Base-by-base conservation (phyloP, 2,329 filamentous ascomycete species). In the Monosporascus sp. region DNA sequence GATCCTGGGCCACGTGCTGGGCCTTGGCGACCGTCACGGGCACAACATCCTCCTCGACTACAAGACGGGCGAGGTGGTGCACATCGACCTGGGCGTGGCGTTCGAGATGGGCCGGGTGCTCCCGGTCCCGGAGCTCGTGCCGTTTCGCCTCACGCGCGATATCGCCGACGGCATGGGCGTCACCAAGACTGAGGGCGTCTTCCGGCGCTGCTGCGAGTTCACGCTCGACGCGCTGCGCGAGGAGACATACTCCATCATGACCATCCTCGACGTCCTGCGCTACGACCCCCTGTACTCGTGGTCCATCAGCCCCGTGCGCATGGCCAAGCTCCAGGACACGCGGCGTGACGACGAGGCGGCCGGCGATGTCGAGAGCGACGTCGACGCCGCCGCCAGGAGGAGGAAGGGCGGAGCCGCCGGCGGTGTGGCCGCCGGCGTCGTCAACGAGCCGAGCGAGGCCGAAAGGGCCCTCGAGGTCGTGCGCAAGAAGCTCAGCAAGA, bases 171-270 rank as follows among this genome's bases (percentile, higher is more conserved):
- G 90, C 25, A 97, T 99, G 89, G 94, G 94, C 27, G 88, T 96
- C 60, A 95, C 90, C 3, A 90, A 89, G 64, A 96, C 92, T 0
- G 95, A 99, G 70, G 94, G 94, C 3, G 91, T 97, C 0, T 99
- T 97, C 75, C 84, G 94, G 7, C 85, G 95, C n/a, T 97, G 93
- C 72, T 99, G 94, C 70, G 95, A 99, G 68, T 97, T 97, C 68
- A 97, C 92, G 0, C 82, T 99, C 35, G 91, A 97, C 57, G 92
- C 95, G 2, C 77, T 99, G 37, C 86, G 94, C n/a, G 89, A 96
- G 63, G 94, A 99, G 69, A 89, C 89, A 14, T 95, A 96, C 68
- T 92, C 88, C 45, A 99, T 99, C 74, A 97, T 97, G 92, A 97
- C 94, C 0, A 91, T 99, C 50, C 83, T 99, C 20, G 95, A 99